Evolutionary conservation across 768 basidiomycete species (phyloP).

Genomic region (Pisolithus albus): DNA sequence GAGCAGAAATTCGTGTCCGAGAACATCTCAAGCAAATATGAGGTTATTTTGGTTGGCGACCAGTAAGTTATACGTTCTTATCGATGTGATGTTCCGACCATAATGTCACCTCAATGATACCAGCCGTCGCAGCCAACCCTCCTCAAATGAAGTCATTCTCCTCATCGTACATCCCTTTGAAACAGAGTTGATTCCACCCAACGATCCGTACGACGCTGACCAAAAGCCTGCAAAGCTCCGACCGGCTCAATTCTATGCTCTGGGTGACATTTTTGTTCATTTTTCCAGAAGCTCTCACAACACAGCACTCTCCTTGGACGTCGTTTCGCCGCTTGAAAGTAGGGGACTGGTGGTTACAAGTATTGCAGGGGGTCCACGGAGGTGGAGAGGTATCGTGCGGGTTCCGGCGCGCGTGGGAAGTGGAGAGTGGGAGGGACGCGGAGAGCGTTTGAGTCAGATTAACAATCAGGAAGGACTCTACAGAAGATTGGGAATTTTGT

Average conservation of each 20-base stretch:
- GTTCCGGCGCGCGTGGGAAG: conserved; percentile 32
- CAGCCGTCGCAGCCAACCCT: conserved; percentile 42
- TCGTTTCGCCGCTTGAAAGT: conserved; percentile 37
- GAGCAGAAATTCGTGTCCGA: conserved; percentile 44
- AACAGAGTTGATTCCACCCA: conserved; percentile 9
- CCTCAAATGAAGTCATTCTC: conserved; percentile 10
- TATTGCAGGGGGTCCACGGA: conserved; percentile 23
- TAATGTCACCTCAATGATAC: neutral
- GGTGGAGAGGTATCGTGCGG: conserved; percentile 50
- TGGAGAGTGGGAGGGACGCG: conserved; percentile 23
- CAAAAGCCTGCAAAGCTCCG: conserved; percentile 6
- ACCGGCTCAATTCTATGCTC: neutral
- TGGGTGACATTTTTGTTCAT: neutral
- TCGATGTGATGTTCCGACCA: neutral
- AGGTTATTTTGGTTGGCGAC: conserved; percentile 45
- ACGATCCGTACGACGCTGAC: neutral
- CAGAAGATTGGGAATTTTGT: conserved; percentile 31
- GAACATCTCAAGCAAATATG: conserved; percentile 41
- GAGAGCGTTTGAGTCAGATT: conserved; percentile 20
- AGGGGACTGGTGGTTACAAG: conserved; percentile 41
- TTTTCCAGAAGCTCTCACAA: neutral
- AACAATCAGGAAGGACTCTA: conserved; percentile 30
- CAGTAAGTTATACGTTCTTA: conserved; percentile 38
- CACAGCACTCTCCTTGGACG: conserved; percentile 29
- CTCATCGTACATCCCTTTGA: conserved; percentile 14